Base-by-base conservation (phyloP, 768 basidiomycete genomes). In the Mycena maculata region DNA sequence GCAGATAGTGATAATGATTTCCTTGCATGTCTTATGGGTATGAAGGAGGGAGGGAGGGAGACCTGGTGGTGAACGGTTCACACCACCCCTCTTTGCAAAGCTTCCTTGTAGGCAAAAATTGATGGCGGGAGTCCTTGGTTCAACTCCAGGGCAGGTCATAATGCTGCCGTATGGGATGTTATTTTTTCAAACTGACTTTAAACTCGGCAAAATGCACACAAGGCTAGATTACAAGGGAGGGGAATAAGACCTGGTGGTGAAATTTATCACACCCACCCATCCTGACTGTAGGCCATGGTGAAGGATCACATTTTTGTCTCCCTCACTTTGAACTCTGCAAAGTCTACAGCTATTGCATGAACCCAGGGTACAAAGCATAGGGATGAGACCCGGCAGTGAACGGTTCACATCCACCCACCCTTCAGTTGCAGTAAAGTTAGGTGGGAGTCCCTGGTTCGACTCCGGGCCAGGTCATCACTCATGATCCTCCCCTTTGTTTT, bases 101-200 rank as follows among this genome's bases (percentile, higher is more conserved):
- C n/a, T n/a, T n/a, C n/a, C n/a, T n/a, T n/a, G 39, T 11, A 41
- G 39, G 9, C 16, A 5, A 5, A 11, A 18, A 18, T 41, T 41
- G 13, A n/a, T 22, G n/a, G 23, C 28, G 30, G 57, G 57, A 45
- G 57, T 4, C n/a, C 57, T 30, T 25, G 57, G 57, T 59, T 59
- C 45, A 25, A 47, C 11, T 48, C 57, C 57, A 25, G 57, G 57
- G 13, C 22, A 23, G 57, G 57, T 59, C 57, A 48, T 59, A n/a
- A n/a, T n/a, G n/a, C n/a, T n/a, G n/a, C n/a, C n/a, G n/a, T n/a
- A n/a, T n/a, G n/a, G n/a, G n/a, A n/a, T n/a, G n/a, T n/a, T n/a
- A n/a, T n/a, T n/a, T n/a, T n/a, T n/a, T n/a, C n/a, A n/a, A n/a
- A n/a, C n/a, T n/a, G n/a, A n/a, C n/a, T n/a, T n/a, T n/a, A n/a